phyloP scores from a whole-genome alignment of 306 rosid genomes.

The Cucumis sativus region Cucumber_9930_V3 NC_026661.2:15958001-15958500 shows the following conservation, averaged over 20 bases:
- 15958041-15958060: conserved; percentile 43
- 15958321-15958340: conserved; percentile 80
- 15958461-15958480: conserved; percentile 25
- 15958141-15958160: conserved; percentile 51
- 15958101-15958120: conserved; percentile 60
- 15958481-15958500: conserved; percentile 39
- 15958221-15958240: conserved; percentile 71
- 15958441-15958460: conserved; percentile 36
- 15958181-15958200: conserved; percentile 46
- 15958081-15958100: conserved; percentile 88
- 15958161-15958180: conserved; percentile 52
- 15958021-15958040: conserved; percentile 47
- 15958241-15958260: conserved; percentile 52
- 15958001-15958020: conserved; percentile 54
- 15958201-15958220: conserved; percentile 45
- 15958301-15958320: conserved; percentile 51
- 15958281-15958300: conserved; percentile 38
- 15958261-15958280: conserved; percentile 33
- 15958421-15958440: conserved; percentile 67
- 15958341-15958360: conserved; percentile 53
- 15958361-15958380: conserved; percentile 51
- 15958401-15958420: conserved; percentile 60
- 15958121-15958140: conserved; percentile 50
- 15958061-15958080: conserved; percentile 73
- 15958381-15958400: conserved; percentile 61